Evolutionary conservation across 345 rosid species (phyloP).

Genomic region (Microcos paniculata): DNA sequence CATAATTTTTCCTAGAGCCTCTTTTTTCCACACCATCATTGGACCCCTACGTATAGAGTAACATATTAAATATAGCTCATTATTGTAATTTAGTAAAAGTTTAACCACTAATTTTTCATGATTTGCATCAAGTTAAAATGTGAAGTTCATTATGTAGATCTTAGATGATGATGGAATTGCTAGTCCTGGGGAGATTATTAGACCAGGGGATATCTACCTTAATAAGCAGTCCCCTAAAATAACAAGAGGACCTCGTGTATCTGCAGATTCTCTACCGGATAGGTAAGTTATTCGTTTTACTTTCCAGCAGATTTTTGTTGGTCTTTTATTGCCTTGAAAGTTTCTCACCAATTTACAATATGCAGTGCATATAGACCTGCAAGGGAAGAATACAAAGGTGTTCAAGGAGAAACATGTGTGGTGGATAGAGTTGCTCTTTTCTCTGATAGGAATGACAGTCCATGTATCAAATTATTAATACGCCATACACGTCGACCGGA

Average conservation of each 20-base stretch:
- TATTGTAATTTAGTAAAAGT: background rate
- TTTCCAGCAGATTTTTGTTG: background rate
- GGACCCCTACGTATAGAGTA: background rate
- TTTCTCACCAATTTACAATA: slow-evolving; percentile 7
- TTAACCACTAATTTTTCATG: background rate
- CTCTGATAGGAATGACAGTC: slow-evolving; percentile 44
- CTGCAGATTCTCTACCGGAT: slow-evolving; percentile 39
- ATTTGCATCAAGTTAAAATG: background rate
- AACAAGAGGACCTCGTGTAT: slow-evolving; percentile 30
- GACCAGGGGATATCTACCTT: slow-evolving; percentile 58
- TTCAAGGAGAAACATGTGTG: slow-evolving; percentile 79
- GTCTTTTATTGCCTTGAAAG: background rate
- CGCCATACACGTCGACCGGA: slow-evolving; percentile 98
- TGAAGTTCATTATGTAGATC: slow-evolving; percentile 38
- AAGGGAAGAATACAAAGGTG: slow-evolving; percentile 54
- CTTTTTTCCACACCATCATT: background rate
- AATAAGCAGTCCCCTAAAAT: slow-evolving; percentile 63
- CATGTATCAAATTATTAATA: slow-evolving; percentile 61
- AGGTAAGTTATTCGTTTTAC: slow-evolving; percentile 38
- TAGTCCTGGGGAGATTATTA: slow-evolving; percentile 87
- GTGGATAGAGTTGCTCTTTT: slow-evolving; percentile 85
- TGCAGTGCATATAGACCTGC: slow-evolving; percentile 63
- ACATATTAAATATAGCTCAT: background rate
- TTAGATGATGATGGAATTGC: slow-evolving; percentile 88
- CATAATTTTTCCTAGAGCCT: background rate